Evolutionary conservation across 768 basidiomycete species (phyloP).

Genomic region (Rhodotorula babjevae): DNA sequence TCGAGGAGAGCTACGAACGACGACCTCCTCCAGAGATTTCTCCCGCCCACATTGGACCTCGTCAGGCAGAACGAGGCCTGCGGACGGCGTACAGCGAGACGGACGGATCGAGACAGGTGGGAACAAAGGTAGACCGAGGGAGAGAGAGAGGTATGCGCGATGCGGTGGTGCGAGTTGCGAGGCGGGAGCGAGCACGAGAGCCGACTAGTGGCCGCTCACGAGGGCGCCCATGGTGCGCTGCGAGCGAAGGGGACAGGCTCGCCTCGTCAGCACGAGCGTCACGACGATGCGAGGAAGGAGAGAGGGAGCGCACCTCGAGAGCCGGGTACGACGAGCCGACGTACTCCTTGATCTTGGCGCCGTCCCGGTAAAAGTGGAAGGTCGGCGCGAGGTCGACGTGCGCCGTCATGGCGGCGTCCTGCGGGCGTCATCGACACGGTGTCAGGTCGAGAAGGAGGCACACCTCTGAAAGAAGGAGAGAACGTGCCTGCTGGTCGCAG

Average conservation of each 20-base stretch:
- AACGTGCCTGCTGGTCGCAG: conserved; percentile 32
- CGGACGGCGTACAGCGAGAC: too few species aligned
- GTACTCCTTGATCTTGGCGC: conserved; percentile 31
- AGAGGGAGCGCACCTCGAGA: conserved; percentile 26
- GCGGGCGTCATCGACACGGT: background rate
- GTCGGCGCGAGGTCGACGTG: conserved; percentile 29
- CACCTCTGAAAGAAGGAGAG: background rate
- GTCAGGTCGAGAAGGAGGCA: too few species aligned
- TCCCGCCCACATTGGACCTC: too few species aligned
- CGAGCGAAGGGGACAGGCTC: too few species aligned
- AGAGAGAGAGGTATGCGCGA: too few species aligned
- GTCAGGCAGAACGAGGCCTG: too few species aligned
- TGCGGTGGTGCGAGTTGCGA: too few species aligned
- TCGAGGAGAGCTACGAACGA: background rate
- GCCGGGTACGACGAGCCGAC: conserved; percentile 31
- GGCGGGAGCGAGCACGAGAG: background rate
- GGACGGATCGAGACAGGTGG: too few species aligned
- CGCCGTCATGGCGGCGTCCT: conserved; percentile 36
- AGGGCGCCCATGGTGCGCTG: conserved; percentile 13
- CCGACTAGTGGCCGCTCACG: background rate
- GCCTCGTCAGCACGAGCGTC: background rate
- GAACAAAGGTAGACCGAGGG: too few species aligned
- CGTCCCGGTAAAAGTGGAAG: conserved; percentile 34
- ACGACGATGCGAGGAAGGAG: too few species aligned
- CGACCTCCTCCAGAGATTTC: too few species aligned